These are phyloP conservation scores for Neofusicoccum kwambonambiense DNA, from an alignment of 2,329 filamentous ascomycete species.

Conservation along the genomic window DNA sequence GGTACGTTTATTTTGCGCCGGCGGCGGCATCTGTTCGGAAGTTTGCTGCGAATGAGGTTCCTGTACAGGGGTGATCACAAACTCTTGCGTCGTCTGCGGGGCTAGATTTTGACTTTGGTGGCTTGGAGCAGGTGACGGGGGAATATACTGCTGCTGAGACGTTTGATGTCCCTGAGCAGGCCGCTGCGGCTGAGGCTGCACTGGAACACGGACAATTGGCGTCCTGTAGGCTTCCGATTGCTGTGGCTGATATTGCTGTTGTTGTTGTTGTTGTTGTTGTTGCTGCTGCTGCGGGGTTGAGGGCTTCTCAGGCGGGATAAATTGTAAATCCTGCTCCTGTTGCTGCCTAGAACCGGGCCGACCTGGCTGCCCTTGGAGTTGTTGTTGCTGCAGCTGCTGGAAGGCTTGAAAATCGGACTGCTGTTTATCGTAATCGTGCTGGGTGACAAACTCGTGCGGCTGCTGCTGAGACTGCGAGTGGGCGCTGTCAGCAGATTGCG, in stretches of 20 bases:
- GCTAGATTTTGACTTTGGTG: constrained; percentile 35
- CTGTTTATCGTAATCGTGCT: constrained; percentile 2
- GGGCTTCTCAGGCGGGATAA: neutral
- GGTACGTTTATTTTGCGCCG: constrained; percentile 2
- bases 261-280: neutral
- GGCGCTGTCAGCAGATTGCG: constrained; percentile 32
- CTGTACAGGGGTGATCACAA: constrained; percentile 3
- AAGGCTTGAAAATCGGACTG: constrained; percentile 24
- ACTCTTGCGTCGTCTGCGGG: constrained; percentile 16
- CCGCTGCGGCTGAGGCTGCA: constrained; percentile 23
- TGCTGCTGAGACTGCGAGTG: constrained; percentile 33
- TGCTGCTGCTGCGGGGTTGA: neutral
- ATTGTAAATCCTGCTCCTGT: constrained; percentile 18
- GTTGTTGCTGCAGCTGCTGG: constrained; percentile 30
- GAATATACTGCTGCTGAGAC: constrained; percentile 34
- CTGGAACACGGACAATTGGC: constrained; percentile 24
- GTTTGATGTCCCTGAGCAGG: constrained; percentile 34
- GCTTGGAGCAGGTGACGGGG: constrained; percentile 29
- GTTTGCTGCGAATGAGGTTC: neutral
- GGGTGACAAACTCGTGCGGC: constrained; percentile 19
- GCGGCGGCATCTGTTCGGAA: constrained; percentile 11
- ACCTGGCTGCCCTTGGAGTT: constrained; percentile 25
- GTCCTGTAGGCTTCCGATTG: constrained; percentile 32
- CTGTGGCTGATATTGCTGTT: neutral
- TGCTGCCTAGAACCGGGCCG: constrained; percentile 33